Conservation (phyloP, 2,329 filamentous ascomycete species). For the Gnomoniopsis sp. region DNA sequence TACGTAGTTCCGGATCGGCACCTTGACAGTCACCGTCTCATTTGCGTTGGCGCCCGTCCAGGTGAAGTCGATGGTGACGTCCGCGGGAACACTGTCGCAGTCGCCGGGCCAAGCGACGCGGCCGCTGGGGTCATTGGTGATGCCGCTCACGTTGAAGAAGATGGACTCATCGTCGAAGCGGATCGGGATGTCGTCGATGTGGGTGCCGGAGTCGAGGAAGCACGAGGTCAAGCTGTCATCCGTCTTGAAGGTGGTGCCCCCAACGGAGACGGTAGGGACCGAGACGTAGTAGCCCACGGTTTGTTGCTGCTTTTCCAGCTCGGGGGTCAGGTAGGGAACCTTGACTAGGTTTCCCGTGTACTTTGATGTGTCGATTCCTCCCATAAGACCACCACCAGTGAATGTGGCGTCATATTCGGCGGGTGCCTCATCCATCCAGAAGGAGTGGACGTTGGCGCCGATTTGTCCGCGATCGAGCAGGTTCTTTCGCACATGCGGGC, state of each 20-base stretch:
- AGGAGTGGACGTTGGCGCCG: constrained; percentile 26
- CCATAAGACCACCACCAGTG: constrained; percentile 29
- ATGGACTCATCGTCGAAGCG: not conserved
- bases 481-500: constrained; percentile 29
- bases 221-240: constrained; percentile 18
- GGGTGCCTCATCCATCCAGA: constrained; percentile 32
- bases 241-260: constrained; percentile 18
- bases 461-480: constrained; percentile 27
- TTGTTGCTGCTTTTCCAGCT: not conserved
- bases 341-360: constrained; percentile 29
- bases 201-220: constrained; percentile 30
- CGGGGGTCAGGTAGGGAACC: constrained; percentile 19
- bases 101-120: constrained; percentile 25
- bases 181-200: constrained; percentile 24
- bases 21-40: constrained; percentile 24
- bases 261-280: constrained; percentile 23
- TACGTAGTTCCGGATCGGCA: constrained; percentile 31
- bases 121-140: constrained; percentile 17
- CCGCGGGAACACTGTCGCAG: constrained; percentile 27
- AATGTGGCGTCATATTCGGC: constrained; percentile 22
- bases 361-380: constrained; percentile 32
- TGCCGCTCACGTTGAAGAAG: constrained; percentile 22
- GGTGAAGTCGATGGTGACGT: constrained; percentile 24
- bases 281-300: constrained; percentile 22
- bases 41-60: constrained; percentile 23